Percentiles rank a stretch among this genome's conserved stretches.
Evolutionary conservation across 139 green algal genomes (phyloP).

Genomic region (Eudorina sp.): DNA sequence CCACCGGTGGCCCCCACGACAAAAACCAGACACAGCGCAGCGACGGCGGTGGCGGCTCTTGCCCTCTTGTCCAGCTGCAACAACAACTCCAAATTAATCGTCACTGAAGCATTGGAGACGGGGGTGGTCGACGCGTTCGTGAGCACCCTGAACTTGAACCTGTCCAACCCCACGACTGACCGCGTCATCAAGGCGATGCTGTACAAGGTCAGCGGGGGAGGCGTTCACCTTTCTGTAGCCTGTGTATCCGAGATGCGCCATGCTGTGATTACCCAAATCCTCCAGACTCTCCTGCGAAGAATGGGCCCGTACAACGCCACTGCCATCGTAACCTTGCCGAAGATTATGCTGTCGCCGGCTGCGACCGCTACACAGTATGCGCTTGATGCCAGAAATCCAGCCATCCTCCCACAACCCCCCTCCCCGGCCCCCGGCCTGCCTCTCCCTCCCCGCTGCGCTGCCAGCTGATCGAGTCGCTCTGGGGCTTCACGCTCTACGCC

Average conservation of each 20-base stretch:
- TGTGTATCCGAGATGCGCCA: too few species aligned
- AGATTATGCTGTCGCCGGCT: too few species aligned
- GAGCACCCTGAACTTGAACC: neutral
- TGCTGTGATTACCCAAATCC: too few species aligned
- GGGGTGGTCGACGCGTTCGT: conserved; percentile 27
- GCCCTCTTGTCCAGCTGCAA: neutral
- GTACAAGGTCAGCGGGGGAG: conserved; percentile 22
- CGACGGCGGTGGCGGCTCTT: conserved; percentile 2
- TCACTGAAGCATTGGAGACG: neutral
- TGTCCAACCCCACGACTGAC: neutral
- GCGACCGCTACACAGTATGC: too few species aligned
- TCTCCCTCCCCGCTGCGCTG: neutral
- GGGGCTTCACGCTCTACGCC: neutral
- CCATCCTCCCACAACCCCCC: neutral
- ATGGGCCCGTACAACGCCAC: too few species aligned
- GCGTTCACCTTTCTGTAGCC: too few species aligned
- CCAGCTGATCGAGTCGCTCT: conserved; percentile 38
- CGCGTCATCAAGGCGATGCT: conserved; percentile 22
- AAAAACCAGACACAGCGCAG: neutral
- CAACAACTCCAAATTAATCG: neutral
- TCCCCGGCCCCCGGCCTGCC: neutral
- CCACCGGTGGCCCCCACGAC: neutral
- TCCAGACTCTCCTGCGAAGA: too few species aligned
- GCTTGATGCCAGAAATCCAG: neutral
- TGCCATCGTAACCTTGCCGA: too few species aligned